Conservation (phyloP, 2,329 filamentous ascomycete species). For the Coniella lustricola region DNA sequence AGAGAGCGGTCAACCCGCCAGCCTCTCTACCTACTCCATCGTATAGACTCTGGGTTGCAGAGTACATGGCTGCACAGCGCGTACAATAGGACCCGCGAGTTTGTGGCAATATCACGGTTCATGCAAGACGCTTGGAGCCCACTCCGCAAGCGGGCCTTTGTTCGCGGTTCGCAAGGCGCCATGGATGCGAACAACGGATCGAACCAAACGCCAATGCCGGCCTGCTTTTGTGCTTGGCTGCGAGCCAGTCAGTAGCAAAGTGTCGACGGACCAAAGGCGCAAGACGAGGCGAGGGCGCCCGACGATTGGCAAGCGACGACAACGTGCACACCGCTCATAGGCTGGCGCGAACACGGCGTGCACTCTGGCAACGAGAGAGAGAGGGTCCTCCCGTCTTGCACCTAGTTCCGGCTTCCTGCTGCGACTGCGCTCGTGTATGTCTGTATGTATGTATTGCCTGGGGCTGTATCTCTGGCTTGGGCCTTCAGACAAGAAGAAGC, state of each 20-base stretch:
- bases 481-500: not conserved
- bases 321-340: slow-evolving; percentile 17
- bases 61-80: too few relatives aligned
- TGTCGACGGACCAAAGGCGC: not conserved
- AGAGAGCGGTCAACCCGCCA: too few relatives aligned
- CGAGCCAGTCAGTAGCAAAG: not conserved
- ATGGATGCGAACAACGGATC: too few relatives aligned
- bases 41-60: too few relatives aligned
- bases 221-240: not conserved
- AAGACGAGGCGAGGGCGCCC: not conserved
- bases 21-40: too few relatives aligned
- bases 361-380: too few relatives aligned
- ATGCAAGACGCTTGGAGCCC: not conserved
- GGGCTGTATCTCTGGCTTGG: not conserved
- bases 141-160: slow-evolving; percentile 1
- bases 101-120: not conserved
- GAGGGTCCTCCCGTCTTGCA: too few relatives aligned
- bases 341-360: too few relatives aligned
- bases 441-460: not conserved
- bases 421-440: too few relatives aligned
- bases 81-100: too few relatives aligned
- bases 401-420: too few relatives aligned
- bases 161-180: not conserved
- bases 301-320: slow-evolving; percentile 1
- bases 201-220: not conserved